Evolutionary conservation across 345 rosid genomes (phyloP).

Genomic region (Acer negundo): DNA sequence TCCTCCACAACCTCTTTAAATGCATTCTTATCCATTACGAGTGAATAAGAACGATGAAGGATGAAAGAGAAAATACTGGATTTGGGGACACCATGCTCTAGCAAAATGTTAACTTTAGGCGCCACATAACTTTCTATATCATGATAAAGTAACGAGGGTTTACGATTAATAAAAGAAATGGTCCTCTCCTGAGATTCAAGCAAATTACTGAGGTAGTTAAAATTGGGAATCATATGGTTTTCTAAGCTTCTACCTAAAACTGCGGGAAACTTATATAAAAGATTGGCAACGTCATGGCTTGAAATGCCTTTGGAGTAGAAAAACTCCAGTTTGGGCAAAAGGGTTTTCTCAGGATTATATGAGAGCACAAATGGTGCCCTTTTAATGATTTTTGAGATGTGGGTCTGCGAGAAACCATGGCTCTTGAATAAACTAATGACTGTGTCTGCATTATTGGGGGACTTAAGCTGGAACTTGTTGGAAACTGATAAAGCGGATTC

Average conservation of each 20-base stretch:
- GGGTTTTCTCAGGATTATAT: too few species aligned
- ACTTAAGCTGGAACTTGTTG: too few species aligned
- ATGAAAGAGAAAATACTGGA: not conserved
- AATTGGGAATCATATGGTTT: conserved; percentile 18
- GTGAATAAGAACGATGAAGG: not conserved
- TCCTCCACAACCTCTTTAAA: conserved; percentile 20
- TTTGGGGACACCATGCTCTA: conserved; percentile 22
- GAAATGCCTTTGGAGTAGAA: conserved; percentile 20
- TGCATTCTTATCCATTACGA: not conserved
- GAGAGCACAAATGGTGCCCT: too few species aligned
- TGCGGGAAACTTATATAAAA: not conserved
- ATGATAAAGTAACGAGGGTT: not conserved
- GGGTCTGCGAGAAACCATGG: too few species aligned
- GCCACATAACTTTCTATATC: not conserved
- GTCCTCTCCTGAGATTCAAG: not conserved
- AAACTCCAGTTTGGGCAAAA: conserved; percentile 17
- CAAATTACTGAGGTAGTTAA: conserved; percentile 8
- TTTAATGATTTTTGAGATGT: too few species aligned
- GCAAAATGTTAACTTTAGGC: not conserved
- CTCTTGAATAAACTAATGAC: too few species aligned
- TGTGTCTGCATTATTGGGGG: too few species aligned
- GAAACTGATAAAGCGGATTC: too few species aligned
- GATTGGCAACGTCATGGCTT: not conserved
- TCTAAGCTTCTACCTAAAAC: conserved; percentile 14
- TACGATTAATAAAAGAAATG: not conserved